phyloP scores from a whole-genome alignment of 1,284 basidiomycete species.

The Rhodotorula sp. region DNA sequence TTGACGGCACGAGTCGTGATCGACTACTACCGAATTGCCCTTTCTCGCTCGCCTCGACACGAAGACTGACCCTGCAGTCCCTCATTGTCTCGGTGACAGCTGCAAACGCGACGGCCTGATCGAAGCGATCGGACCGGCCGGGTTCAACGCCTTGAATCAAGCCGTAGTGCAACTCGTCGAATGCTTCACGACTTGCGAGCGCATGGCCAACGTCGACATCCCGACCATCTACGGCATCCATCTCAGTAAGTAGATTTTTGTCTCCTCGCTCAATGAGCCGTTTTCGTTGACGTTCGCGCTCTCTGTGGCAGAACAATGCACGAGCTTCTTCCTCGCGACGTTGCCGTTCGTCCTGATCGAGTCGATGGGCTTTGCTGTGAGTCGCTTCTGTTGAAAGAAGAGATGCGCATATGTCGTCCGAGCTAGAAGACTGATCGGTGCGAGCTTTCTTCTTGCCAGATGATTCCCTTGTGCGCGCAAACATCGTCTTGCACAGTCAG shows the following conservation, averaged over 20 bases:
- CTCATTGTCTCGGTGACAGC: not conserved
- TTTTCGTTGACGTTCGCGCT: not conserved
- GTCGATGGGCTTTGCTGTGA: constrained; percentile 39
- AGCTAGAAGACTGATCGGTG: not conserved
- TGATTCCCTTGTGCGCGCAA: constrained; percentile 38
- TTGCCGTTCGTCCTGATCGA: constrained; percentile 44
- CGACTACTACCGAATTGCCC: not conserved
- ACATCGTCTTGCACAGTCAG: not conserved
- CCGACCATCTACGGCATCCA: constrained; percentile 32
- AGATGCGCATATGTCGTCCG: no score
- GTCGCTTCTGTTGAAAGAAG: no score
- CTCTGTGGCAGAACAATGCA: constrained; percentile 15
- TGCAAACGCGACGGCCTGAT: constrained; percentile 40
- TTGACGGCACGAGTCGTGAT: not conserved
- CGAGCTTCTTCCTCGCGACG: constrained; percentile 40
- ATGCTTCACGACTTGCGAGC: constrained; percentile 39
- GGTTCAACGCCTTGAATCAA: constrained; percentile 39
- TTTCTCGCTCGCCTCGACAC: not conserved
- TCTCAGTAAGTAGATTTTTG: not conserved
- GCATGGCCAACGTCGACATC: constrained; percentile 35
- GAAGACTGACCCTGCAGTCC: no score
- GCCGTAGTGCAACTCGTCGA: constrained; percentile 30
- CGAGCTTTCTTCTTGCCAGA: constrained; percentile 10
- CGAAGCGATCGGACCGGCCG: constrained; percentile 44
- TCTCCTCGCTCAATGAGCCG: not conserved